These are phyloP conservation scores for Yamadazyma aaseri DNA, from an alignment of 1,139 yeast genomes.

Conservation along the genomic window DNA sequence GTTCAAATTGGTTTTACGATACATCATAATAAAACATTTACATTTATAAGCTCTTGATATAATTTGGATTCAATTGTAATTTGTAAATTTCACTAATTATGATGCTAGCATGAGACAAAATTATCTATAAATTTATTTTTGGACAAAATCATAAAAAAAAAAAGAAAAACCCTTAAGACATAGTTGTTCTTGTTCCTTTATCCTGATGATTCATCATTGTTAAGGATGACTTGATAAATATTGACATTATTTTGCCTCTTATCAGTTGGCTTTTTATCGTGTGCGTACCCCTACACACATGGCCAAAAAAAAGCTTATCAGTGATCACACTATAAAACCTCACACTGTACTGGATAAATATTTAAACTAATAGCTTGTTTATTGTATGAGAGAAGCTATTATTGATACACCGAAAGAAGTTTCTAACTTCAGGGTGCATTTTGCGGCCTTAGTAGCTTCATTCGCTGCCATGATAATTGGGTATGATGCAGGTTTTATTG, in stretches of 20 bases:
- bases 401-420: slow-evolving; percentile 5
- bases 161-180: too few relatives aligned
- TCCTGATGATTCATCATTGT: too few relatives aligned
- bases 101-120: too few relatives aligned
- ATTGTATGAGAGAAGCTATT: slow-evolving; percentile 5
- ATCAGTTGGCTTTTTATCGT: neutral
- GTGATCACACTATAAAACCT: neutral
- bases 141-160: too few relatives aligned
- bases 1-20: neutral
- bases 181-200: too few relatives aligned
- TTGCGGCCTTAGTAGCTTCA: slow-evolving; percentile 29
- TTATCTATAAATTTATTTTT: too few relatives aligned
- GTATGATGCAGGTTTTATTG: slow-evolving; percentile 33
- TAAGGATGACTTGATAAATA: too few relatives aligned
- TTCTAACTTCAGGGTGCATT: slow-evolving; percentile 7
- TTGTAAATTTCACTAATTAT: too few relatives aligned
- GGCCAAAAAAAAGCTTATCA: neutral
- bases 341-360: neutral
- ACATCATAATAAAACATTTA: neutral
- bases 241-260: neutral
- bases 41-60: neutral
- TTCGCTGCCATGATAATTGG: slow-evolving; percentile 35
- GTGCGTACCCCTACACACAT: neutral
- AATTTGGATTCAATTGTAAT: neutral
- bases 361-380: neutral